Percentiles rank a stretch among this genome's conserved stretches.
phyloP scores from a whole-genome alignment of 2,329 filamentous ascomycete species.

The Ceratocystis destructans region DNA sequence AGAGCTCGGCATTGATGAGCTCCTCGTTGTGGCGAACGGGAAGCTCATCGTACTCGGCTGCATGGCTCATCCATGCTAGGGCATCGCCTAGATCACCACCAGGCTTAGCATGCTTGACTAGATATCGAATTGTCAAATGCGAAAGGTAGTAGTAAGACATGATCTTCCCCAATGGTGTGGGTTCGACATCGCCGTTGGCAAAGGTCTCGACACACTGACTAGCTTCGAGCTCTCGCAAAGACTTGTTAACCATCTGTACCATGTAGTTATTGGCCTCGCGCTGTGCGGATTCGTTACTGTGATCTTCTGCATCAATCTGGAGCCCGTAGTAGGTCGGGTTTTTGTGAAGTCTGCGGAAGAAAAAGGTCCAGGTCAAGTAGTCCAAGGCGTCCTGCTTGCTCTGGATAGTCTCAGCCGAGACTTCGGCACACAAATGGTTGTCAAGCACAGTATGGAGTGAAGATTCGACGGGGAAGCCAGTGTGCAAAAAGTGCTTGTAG shows the following conservation, averaged over 20 bases:
- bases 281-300: conserved; percentile 42
- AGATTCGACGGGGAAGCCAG: conserved; percentile 93
- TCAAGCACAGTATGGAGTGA: conserved; percentile 91
- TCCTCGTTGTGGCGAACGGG: conserved; percentile 98
- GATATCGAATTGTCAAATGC: conserved; percentile 81
- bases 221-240: conserved; percentile 64
- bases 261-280: conserved; percentile 86
- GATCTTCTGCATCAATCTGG: conserved; percentile 55
- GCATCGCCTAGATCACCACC: conserved; percentile 67
- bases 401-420: conserved; percentile 80
- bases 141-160: conserved; percentile 99
- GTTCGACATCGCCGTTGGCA: conserved; percentile 75
- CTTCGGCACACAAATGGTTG: conserved; percentile 90
- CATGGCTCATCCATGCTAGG: conserved; percentile 81
- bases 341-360: conserved; percentile 93
- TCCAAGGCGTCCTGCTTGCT: conserved; percentile 96
- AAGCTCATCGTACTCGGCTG: conserved; percentile 92
- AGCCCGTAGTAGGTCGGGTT: conserved; percentile 97
- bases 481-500: conserved; percentile 98
- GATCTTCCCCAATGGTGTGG: conserved; percentile 88
- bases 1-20: conserved; percentile 83
- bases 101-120: conserved; percentile 62
- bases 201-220: conserved; percentile 75
- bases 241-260: conserved; percentile 80
- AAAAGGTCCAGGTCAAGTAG: conserved; percentile 98